phyloP scores from a whole-genome alignment of 176 grass and related monocot species.

The Thinopyrum elongatum region DNA sequence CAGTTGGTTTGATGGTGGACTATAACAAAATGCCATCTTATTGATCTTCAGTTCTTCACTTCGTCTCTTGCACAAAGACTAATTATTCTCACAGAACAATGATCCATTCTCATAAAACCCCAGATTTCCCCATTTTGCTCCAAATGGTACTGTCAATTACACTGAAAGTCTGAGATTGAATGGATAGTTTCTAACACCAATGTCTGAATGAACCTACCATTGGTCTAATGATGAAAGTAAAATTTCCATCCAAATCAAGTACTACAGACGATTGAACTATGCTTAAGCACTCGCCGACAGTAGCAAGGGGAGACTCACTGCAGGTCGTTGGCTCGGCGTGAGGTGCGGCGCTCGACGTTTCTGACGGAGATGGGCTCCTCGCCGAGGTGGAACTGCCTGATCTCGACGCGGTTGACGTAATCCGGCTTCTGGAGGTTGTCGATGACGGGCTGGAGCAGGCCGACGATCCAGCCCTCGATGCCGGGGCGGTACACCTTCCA shows the following conservation, averaged over 20 bases:
- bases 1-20: too few relatives aligned
- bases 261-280: background rate
- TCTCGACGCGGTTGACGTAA: slow-evolving; percentile 92
- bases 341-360: slow-evolving; percentile 90
- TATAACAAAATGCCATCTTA: too few relatives aligned
- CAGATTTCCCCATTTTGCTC: background rate
- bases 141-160: background rate
- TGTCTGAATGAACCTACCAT: background rate
- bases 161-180: background rate
- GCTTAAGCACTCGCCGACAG: background rate
- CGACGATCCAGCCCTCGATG: slow-evolving; percentile 92
- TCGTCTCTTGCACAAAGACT: background rate
- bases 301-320: slow-evolving; percentile 48
- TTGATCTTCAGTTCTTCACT: too few relatives aligned
- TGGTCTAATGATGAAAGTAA: background rate
- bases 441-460: slow-evolving; percentile 86
- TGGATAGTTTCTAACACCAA: background rate
- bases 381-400: slow-evolving; percentile 93
- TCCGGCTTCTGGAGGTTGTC: slow-evolving; percentile 86
- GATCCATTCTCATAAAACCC: too few relatives aligned
- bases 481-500: slow-evolving; percentile 96
- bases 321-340: slow-evolving; percentile 75
- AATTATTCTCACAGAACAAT: background rate
- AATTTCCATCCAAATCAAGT: background rate
- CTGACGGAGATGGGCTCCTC: slow-evolving; percentile 87